Base-by-base conservation (phyloP, 352 stramenopile genomes). In the Phytophthora europaea region DNA sequence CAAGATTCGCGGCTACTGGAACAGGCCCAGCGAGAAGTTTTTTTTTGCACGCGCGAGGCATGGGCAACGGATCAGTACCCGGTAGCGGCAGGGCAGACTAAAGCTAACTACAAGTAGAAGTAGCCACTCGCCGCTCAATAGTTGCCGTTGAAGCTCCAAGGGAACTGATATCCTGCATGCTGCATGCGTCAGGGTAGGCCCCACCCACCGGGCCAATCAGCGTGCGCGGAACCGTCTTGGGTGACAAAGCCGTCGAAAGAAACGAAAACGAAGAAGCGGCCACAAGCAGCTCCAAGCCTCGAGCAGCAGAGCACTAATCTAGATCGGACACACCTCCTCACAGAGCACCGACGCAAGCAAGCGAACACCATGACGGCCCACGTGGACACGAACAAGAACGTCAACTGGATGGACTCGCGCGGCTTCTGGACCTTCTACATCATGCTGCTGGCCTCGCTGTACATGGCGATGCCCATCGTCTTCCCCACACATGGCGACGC, bases 401-500 rank as follows among this genome's bases (percentile, higher is more conserved):
- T 96, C 51, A 96, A 96, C 75, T 97, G 91, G 91, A 96, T 97
- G 85, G 88, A 94, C 78, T 92, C 85, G 26, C 89, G 85, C 63
- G 90, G 90, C 62, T 94, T 95, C 80, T 95, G 86, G 84, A 91
- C 89, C 28, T 96, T 94, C 79, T 97, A 97, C 80, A 85, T 90
- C 58, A 70, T 96, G 67, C 72, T 96, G 23, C 68, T 96, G 33
- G 77, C 75, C 69, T 85, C 88, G 67, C 76, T 94, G 26, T 96
- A 94, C 83, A 90, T 89, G 75, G 78, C 84, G 48, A 92, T 95
- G 82, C 88, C 89, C 33, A 81, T 94, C 28, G 58, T 96, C 58
- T 82, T 97, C 65, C 86, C 87, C 23, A 68, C 88, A 6, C 77
- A 79, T 10, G 73, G 74, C 50, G 83, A 96, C 56, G 80, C 84